Evolutionary conservation across 192 early-diverging fungal genomes (phyloP).

Genomic region (Coemansia asiatica): DNA sequence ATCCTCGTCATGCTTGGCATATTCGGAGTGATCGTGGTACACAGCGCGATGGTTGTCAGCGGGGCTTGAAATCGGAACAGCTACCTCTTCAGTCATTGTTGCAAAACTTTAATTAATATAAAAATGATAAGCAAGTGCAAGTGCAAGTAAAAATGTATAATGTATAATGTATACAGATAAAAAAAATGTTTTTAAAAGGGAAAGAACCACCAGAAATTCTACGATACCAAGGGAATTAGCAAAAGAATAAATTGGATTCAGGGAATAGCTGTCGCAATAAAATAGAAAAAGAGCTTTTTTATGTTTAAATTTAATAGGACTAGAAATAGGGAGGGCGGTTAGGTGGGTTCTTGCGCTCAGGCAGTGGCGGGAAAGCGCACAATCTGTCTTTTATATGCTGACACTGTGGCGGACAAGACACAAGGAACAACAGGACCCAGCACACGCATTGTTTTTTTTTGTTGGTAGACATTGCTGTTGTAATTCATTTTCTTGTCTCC

Average conservation of each 20-base stretch:
- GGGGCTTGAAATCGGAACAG: conserved; percentile 16
- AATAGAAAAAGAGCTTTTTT: background rate
- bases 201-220: background rate
- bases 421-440: background rate
- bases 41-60: conserved; percentile 1
- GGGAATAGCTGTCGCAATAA: background rate
- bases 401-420: background rate
- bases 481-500: background rate
- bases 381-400: conserved; percentile 1
- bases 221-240: background rate
- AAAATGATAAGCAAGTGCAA: too few relatives aligned
- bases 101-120: background rate
- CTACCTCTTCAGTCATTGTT: conserved; percentile 35
- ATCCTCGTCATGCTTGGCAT: conserved; percentile 19
- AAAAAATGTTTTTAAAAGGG: background rate
- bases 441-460: background rate
- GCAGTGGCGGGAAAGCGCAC: background rate
- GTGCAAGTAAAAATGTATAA: too few relatives aligned
- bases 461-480: background rate
- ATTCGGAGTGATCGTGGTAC: conserved; percentile 8
- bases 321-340: background rate
- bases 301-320: background rate
- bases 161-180: background rate
- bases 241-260: background rate
- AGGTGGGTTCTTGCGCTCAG: background rate